These are phyloP conservation scores for Erigeron philadelphicus DNA, from an alignment of 140 eudicot genomes.

Conservation along the genomic window DNA sequence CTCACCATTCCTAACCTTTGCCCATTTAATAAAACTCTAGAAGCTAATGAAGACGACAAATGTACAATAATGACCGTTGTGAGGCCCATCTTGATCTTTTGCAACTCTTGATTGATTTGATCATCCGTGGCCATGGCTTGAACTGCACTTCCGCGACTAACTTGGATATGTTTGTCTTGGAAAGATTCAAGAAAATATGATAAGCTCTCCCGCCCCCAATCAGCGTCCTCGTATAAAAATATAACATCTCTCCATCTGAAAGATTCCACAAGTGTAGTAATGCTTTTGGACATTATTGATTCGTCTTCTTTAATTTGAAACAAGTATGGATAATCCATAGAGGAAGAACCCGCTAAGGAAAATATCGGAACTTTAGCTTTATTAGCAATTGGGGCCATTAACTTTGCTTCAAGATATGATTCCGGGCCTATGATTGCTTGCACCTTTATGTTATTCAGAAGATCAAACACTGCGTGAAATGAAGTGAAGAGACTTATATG, in stretches of 20 bases:
- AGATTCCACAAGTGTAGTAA: conserved; percentile 28
- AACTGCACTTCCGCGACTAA: conserved; percentile 23
- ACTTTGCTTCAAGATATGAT: conserved; percentile 30
- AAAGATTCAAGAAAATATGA: conserved; percentile 28
- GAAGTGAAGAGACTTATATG: not conserved
- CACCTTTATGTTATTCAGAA: conserved; percentile 35
- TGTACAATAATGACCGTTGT: conserved; percentile 41
- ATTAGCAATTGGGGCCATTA: conserved; percentile 32
- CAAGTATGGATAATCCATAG: conserved; percentile 27
- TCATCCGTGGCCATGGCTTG: conserved; percentile 26
- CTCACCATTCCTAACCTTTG: conserved; percentile 37
- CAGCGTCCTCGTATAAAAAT: conserved; percentile 34
- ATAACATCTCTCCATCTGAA: conserved; percentile 24
- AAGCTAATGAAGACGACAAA: conserved; percentile 28
- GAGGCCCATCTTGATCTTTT: conserved; percentile 30
- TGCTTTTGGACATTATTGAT: conserved; percentile 27
- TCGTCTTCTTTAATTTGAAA: conserved; percentile 36
- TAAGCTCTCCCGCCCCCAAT: conserved; percentile 26
- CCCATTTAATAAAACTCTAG: conserved; percentile 32
- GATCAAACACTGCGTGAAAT: conserved; percentile 34
- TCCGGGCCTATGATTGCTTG: conserved; percentile 51
- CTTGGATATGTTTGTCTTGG: conserved; percentile 18
- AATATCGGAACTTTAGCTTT: conserved; percentile 46
- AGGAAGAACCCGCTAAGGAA: conserved; percentile 26
- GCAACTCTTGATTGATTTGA: conserved; percentile 31